Base-by-base conservation (phyloP, 345 rosid genomes). In the Kernera saxatilis region DNA sequence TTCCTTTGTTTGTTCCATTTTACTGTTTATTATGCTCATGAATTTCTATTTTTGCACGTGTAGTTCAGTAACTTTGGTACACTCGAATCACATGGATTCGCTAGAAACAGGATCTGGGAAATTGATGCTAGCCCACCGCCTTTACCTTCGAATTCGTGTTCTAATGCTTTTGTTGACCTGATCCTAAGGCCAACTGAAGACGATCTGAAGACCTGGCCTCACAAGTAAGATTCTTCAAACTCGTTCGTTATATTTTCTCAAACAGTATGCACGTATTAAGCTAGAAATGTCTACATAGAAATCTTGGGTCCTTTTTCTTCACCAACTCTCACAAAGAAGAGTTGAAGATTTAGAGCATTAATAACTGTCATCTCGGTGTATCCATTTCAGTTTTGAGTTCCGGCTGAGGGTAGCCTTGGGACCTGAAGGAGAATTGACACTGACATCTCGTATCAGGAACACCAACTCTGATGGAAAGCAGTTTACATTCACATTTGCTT, bases 401-500 rank as follows among this genome's bases (percentile, higher is more conserved):
- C 87, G 97, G 66, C 53, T 93, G 84, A 89, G 98, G 82, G 82
- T 93, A 51, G 87, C 92, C 76, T 76, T 91, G 86, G 87, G 88
- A 35, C 59, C 82, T 30, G 87, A 87, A 48, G 98, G 98, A 81
- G 90, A 89, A 78, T 80, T 93, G 79, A 80, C 79, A 75, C 64
- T 93, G 84, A 91, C 88, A 51, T 91, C 97, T 73, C 96, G 98
- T 19, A 73, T 93, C 61, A 85, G 98, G 71, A 89, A 92, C 76
- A 88, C 87, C 45, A 87, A 77, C 67, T 48, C 87, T 76, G 96
- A 93, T 82, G 92, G 92, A 63, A 93, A 87, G 80, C 91, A 88
- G 7, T 91, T 93, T 75, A 46, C 97, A 1, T 93, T 91, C 83
- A 89, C 98, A 36, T 93, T 91, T 80, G 96, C 98, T 17, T 93